Conservation (phyloP, 805 yeast species). For the Lipomyces sp. region DNA sequence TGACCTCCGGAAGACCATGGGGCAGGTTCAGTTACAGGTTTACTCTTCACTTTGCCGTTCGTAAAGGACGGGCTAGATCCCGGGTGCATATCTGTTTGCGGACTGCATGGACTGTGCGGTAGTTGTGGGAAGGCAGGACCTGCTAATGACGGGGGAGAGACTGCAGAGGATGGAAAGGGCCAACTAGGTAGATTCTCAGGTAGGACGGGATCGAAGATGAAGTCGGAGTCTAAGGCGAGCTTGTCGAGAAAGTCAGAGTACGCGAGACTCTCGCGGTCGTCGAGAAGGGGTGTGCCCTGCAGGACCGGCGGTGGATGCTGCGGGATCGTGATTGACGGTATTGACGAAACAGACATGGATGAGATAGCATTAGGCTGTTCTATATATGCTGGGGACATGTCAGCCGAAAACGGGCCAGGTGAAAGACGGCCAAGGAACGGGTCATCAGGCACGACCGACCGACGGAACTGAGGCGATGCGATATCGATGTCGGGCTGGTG, state of each 20-base stretch:
- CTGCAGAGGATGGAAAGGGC: conserved; percentile 13
- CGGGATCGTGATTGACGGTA: conserved; percentile 18
- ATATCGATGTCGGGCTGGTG: background rate
- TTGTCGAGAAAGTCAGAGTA: conserved; percentile 43
- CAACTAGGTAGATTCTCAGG: conserved; percentile 32
- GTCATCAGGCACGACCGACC: background rate
- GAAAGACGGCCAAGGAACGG: conserved; percentile 6
- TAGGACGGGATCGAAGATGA: conserved; percentile 44
- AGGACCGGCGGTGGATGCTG: conserved; percentile 20
- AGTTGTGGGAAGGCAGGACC: background rate
- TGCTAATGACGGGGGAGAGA: background rate
- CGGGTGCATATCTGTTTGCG: background rate
- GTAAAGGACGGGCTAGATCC: background rate
- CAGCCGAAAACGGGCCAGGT: background rate
- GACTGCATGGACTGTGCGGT: background rate
- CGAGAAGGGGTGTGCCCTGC: conserved; percentile 35
- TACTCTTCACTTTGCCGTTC: background rate
- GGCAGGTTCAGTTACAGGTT: background rate
- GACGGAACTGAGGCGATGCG: background rate
- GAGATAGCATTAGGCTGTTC: background rate
- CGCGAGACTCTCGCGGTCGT: conserved; percentile 43
- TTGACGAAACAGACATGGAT: conserved; percentile 5
- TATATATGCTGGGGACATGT: background rate
- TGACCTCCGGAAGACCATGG: background rate
- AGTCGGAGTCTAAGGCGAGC: conserved; percentile 43